Evolutionary conservation across 2,329 filamentous ascomycete genomes (phyloP), one percentile per base, ranked within the genome.

Genomic region (Akanthomyces dipterigenus): DNA sequence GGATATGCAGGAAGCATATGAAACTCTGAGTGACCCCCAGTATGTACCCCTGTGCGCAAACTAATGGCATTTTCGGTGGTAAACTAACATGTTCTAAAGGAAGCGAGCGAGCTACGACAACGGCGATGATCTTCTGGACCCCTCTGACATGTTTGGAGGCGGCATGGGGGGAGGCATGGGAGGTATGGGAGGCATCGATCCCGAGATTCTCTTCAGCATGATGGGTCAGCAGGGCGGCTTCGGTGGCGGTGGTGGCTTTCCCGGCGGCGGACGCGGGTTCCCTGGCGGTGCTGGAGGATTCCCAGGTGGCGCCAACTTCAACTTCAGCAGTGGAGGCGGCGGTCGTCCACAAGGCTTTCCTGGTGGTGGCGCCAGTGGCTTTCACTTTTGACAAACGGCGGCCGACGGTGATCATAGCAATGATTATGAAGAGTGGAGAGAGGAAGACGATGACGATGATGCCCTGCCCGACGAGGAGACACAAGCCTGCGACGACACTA

Each of bases 1-100:
- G 84, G 95, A 99, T 73, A 90, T 97, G 73, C 90, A 92, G 69
- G 95, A 99, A 80, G 93, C 93, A 45, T 96, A 99, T 73, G 95
- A 99, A 78, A 96, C 89, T 55, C 79, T 99, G 76, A 96, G 90
- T 71, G 95, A 99, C 76, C 81, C 92, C 78, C 88, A 96, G 88
- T 92, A 89, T 77, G 88, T 86, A 64, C 56, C 45, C 43, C 36
- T 6, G 18, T 18, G 38, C 22, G 53, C n/a, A 60, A 50, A 61
- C 67, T 64, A 18, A 20, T 28, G 49, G 57, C 38, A 38, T 24
- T 48, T 45, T n/a, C 36, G 16, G 22, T 22, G 22, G 40, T 26
- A 57, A 62, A 55, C 76, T 82, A 72, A 83, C 68, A 45, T 22
- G 5, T 20, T 46, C 45, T 49, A 53, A 64, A 91, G 89, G 76